A percentile compares a stretch with the other conserved stretches of the same genome.
Conservation (phyloP, 495 filamentous ascomycete genomes). For the Aspergillus avenaceus region DNA sequence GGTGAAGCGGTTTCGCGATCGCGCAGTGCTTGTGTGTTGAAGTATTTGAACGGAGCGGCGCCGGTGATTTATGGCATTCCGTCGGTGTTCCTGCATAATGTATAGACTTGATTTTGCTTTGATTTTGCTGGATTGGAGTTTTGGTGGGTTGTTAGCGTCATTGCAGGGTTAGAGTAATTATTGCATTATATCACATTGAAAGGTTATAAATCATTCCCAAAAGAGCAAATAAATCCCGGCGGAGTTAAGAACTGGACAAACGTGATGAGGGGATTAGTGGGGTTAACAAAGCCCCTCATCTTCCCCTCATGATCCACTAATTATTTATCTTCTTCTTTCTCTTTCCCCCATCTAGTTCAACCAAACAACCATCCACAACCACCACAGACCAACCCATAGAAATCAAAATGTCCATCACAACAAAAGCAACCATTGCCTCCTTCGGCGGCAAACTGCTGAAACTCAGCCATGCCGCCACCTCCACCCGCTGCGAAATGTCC, state of each 20-base stretch:
- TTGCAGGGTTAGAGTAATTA: not conserved
- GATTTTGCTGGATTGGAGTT: too few species aligned
- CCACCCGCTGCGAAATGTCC: slow-evolving; percentile 60
- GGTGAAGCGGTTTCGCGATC: slow-evolving; percentile 76
- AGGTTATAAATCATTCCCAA: too few species aligned
- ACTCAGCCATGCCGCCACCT: slow-evolving; percentile 74
- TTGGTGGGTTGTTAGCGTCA: not conserved
- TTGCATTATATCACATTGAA: too few species aligned
- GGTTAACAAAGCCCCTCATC: slow-evolving; percentile 8
- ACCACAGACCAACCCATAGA: slow-evolving; percentile 3
- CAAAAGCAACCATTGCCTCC: slow-evolving; percentile 81
- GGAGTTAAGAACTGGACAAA: not conserved
- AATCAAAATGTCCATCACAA: slow-evolving; percentile 86
- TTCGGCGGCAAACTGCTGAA: slow-evolving; percentile 96
- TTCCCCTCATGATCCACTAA: not conserved
- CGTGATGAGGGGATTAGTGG: not conserved
- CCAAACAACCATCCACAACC: not conserved
- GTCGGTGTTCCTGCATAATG: slow-evolving; percentile 61
- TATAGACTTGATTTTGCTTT: slow-evolving; percentile 4
- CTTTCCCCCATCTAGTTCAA: not conserved
- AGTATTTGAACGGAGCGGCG: slow-evolving; percentile 88
- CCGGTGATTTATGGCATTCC: slow-evolving; percentile 94
- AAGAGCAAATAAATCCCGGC: not conserved
- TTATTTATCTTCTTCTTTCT: not conserved
- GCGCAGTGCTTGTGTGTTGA: slow-evolving; percentile 71